phyloP scores from a whole-genome alignment of 106 monocot species.

The Platanthera guangdongensis region DNA sequence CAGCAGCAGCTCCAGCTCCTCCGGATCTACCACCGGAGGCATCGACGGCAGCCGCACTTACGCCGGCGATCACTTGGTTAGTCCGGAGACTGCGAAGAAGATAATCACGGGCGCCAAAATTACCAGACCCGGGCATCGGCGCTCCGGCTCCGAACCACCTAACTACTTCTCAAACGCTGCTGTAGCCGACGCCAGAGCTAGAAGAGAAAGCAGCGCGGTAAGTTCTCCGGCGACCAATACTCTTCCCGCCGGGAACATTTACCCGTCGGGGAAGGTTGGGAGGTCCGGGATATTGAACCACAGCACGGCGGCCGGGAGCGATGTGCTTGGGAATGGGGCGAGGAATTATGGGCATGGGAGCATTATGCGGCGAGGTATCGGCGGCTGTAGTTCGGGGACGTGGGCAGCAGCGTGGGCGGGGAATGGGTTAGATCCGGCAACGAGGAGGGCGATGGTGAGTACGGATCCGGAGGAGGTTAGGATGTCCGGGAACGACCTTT shows the following conservation, averaged over 20 bases:
- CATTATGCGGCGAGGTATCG: conserved; percentile 29
- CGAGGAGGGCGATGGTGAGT: conserved; percentile 36
- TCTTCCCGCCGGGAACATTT: conserved; percentile 72
- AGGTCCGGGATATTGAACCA: conserved; percentile 30
- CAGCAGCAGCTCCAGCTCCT: conserved; percentile 2
- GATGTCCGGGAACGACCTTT: conserved; percentile 54
- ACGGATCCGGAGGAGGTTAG: conserved; percentile 62
- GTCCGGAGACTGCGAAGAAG: conserved; percentile 9
- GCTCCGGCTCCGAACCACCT: conserved; percentile 27
- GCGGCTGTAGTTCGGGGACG: background rate
- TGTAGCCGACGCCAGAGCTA: conserved; percentile 6
- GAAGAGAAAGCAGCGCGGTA: conserved; percentile 20
- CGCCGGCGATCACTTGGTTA: conserved; percentile 15
- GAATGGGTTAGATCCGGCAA: conserved; percentile 4
- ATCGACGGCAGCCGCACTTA: background rate
- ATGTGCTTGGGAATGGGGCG: conserved; percentile 57
- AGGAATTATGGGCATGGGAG: conserved; percentile 82
- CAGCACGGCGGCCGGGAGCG: conserved; percentile 23
- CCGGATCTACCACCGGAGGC: background rate
- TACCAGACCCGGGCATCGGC: conserved; percentile 23
- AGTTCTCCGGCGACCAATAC: conserved; percentile 35
- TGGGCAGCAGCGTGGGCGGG: background rate
- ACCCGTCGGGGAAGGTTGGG: conserved; percentile 55
- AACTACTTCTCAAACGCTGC: background rate
- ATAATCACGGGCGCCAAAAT: background rate